These are phyloP conservation scores for Coemansia sp. DNA, from an alignment of 192 early-diverging fungal species.

Conservation along the genomic window DNA sequence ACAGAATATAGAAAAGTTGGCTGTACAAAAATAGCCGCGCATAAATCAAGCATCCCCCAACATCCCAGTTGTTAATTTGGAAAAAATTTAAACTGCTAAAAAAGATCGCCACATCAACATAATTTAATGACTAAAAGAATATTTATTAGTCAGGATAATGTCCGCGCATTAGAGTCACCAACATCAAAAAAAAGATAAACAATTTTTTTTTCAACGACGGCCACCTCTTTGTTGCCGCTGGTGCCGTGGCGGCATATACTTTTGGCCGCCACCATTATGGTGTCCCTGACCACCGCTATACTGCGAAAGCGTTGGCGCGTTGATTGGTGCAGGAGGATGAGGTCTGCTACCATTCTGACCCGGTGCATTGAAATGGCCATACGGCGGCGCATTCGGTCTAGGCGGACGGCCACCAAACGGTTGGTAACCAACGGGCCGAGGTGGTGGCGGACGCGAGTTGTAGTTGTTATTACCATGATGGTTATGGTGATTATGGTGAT, in stretches of 20 bases:
- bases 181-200: background rate
- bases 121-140: background rate
- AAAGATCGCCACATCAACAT: background rate
- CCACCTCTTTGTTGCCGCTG: background rate
- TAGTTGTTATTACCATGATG: background rate
- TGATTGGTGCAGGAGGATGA: background rate
- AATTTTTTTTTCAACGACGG: slow-evolving; percentile 1
- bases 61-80: slow-evolving; percentile 1
- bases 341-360: background rate
- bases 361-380: background rate
- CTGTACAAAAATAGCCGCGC: slow-evolving; percentile 7
- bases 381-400: background rate
- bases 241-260: background rate
- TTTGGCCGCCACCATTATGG: background rate
- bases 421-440: slow-evolving; percentile 31
- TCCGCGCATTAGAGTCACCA: background rate
- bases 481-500: slow-evolving; percentile 4
- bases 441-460: slow-evolving; percentile 19
- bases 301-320: background rate
- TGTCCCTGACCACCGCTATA: background rate
- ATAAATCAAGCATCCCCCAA: background rate
- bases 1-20: background rate
- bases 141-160: background rate
- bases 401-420: slow-evolving; percentile 33
- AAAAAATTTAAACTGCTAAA: too few species aligned